Conservation (phyloP, 495 filamentous ascomycete genomes). For the Penicillium ucsense region DNA sequence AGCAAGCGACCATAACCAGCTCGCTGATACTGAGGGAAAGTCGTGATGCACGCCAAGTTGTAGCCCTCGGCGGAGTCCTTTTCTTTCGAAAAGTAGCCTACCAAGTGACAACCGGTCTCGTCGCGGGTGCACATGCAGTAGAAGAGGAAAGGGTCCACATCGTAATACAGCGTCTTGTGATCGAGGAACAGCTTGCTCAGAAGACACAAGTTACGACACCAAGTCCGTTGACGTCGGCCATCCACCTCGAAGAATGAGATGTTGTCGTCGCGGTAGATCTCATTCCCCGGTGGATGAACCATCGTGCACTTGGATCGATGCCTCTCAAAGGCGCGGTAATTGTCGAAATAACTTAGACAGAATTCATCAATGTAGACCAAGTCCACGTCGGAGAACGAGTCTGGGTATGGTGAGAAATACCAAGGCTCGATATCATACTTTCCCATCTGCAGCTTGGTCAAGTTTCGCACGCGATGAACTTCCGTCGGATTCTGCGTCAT, state of each 20-base stretch:
- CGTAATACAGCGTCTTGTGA: slow-evolving; percentile 99
- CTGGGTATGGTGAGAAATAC: slow-evolving; percentile 97
- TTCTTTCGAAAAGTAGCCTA: slow-evolving; percentile 97
- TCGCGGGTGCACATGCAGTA: slow-evolving; percentile 93
- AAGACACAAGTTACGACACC: slow-evolving; percentile 93
- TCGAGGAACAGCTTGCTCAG: slow-evolving; percentile 94
- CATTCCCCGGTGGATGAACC: slow-evolving; percentile 89
- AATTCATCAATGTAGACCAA: slow-evolving; percentile 96
- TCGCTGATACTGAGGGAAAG: slow-evolving; percentile 88
- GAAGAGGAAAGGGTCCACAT: slow-evolving; percentile 96
- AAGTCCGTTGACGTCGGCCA: slow-evolving; percentile 85
- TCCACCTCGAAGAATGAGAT: slow-evolving; percentile 98
- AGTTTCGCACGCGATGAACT: slow-evolving; percentile 90
- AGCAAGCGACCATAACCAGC: slow-evolving; percentile 87
- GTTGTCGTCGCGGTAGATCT: slow-evolving; percentile 91
- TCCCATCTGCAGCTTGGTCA: slow-evolving; percentile 88
- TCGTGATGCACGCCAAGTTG: slow-evolving; percentile 96
- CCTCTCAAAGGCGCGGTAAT: slow-evolving; percentile 64
- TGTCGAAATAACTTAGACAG: slow-evolving; percentile 83
- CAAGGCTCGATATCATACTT: slow-evolving; percentile 87
- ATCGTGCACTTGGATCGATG: slow-evolving; percentile 88
- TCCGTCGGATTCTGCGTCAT: slow-evolving; percentile 99
- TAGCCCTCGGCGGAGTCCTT: slow-evolving; percentile 94
- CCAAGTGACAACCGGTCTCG: slow-evolving; percentile 79
- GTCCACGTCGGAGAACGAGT: slow-evolving; percentile 75